Conservation (phyloP, 1,139 yeast species). For the Zygotorulaspora mrakii region DNA sequence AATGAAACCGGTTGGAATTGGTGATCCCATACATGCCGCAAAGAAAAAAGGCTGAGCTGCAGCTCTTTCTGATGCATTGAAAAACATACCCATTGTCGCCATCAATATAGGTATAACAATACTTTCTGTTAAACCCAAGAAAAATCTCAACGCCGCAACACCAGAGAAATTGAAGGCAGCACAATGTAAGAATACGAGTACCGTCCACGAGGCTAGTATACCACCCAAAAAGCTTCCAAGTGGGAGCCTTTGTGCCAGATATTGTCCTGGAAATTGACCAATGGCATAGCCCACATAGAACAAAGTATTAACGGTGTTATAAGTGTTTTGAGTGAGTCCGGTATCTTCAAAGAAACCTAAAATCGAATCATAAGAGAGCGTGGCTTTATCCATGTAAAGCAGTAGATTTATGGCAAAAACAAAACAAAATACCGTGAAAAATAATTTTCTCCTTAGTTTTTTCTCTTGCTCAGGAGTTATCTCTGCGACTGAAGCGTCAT, state of each 20-base stretch:
- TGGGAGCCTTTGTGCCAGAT: slow-evolving; percentile 39
- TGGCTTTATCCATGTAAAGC: slow-evolving; percentile 46
- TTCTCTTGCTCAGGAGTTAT: slow-evolving; percentile 40
- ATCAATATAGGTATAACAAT: slow-evolving; percentile 41
- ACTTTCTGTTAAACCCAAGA: slow-evolving; percentile 47
- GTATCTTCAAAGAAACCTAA: slow-evolving; percentile 44
- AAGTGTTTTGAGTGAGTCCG: slow-evolving; percentile 37
- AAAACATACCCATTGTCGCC: slow-evolving; percentile 45
- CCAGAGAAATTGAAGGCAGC: slow-evolving; percentile 43
- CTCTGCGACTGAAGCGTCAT: slow-evolving; percentile 36
- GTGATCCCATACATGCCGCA: slow-evolving; percentile 44
- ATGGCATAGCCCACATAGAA: slow-evolving; percentile 43
- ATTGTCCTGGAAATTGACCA: slow-evolving; percentile 39
- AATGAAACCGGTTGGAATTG: slow-evolving; percentile 46
- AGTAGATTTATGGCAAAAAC: slow-evolving; percentile 40
- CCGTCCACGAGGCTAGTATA: slow-evolving; percentile 41
- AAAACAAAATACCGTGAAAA: slow-evolving; percentile 38
- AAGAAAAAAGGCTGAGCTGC: slow-evolving; percentile 44
- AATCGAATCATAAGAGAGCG: slow-evolving; percentile 43
- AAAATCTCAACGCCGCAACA: slow-evolving; percentile 42
- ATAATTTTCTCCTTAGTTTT: slow-evolving; percentile 38
- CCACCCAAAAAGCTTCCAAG: slow-evolving; percentile 37
- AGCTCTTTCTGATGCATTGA: slow-evolving; percentile 43
- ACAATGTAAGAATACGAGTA: slow-evolving; percentile 42
- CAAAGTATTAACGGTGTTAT: slow-evolving; percentile 41